These are phyloP conservation scores for Fusarium pseudonygamai DNA, from an alignment of 2,329 filamentous ascomycete genomes.

Conservation along the genomic window DNA sequence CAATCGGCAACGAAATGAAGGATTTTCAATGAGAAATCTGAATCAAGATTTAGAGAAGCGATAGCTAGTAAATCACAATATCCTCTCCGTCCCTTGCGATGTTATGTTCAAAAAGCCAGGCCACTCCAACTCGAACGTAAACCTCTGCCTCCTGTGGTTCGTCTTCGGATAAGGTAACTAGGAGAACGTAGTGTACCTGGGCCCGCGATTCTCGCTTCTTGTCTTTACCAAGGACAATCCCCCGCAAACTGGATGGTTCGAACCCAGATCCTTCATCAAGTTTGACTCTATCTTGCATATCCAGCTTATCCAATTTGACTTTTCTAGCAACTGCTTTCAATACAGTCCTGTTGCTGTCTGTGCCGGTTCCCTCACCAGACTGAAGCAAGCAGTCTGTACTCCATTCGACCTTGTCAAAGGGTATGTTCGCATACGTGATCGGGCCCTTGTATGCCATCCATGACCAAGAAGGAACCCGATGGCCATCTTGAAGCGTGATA, in stretches of 20 bases:
- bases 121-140: background rate
- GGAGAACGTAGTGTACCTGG: background rate
- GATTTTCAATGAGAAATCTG: background rate
- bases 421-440: background rate
- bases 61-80: background rate
- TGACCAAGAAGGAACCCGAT: background rate
- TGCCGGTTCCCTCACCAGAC: background rate
- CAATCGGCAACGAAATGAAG: background rate
- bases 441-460: background rate
- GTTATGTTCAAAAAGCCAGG: background rate
- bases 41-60: background rate
- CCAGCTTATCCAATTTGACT: background rate
- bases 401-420: background rate
- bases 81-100: background rate
- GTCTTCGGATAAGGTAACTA: background rate
- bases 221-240: background rate
- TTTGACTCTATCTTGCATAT: background rate
- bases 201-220: background rate
- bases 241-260: background rate
- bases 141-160: no score
- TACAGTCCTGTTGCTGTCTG: background rate
- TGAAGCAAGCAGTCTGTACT: background rate
- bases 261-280: background rate
- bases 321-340: background rate
- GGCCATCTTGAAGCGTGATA: background rate